These are phyloP conservation scores for Trichoderma pleuroti DNA, from an alignment of 2,329 filamentous ascomycete genomes.

Conservation along the genomic window DNA sequence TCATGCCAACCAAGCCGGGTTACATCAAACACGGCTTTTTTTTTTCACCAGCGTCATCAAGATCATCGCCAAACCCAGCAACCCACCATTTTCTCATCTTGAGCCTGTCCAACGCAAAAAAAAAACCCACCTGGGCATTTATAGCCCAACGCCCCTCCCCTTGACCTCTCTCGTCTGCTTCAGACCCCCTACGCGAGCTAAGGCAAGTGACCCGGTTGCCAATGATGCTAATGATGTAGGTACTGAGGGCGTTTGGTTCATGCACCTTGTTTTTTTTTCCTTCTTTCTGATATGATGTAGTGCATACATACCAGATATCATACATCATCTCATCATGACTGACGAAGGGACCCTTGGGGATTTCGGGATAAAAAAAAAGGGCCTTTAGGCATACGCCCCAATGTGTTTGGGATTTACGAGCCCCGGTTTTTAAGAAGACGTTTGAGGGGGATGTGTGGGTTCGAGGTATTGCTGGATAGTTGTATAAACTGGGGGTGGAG, in stretches of 20 bases:
- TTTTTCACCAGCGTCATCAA: neutral
- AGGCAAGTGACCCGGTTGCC: neutral
- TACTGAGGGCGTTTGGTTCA: slow-evolving; percentile 6
- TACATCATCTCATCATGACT: slow-evolving; percentile 13
- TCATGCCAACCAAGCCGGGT: neutral
- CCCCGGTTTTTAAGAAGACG: neutral
- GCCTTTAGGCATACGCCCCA: neutral
- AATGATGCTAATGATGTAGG: neutral
- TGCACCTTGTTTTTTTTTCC: neutral
- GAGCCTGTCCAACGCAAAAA: neutral
- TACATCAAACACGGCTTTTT: neutral
- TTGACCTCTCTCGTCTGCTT: neutral
- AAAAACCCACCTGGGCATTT: neutral
- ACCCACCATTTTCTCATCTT: neutral
- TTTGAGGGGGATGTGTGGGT: neutral
- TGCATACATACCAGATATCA: slow-evolving; percentile 3
- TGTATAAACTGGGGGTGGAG: neutral
- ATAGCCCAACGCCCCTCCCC: slow-evolving; percentile 1
- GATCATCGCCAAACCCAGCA: neutral
- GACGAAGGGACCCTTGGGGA: neutral
- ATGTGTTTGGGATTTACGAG: neutral
- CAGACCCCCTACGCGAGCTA: slow-evolving; percentile 9
- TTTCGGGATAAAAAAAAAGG: neutral
- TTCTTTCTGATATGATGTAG: neutral
- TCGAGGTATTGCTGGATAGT: neutral